Base-by-base conservation (phyloP, 352 stramenopile species). In the Phytopythium montanum region DNA sequence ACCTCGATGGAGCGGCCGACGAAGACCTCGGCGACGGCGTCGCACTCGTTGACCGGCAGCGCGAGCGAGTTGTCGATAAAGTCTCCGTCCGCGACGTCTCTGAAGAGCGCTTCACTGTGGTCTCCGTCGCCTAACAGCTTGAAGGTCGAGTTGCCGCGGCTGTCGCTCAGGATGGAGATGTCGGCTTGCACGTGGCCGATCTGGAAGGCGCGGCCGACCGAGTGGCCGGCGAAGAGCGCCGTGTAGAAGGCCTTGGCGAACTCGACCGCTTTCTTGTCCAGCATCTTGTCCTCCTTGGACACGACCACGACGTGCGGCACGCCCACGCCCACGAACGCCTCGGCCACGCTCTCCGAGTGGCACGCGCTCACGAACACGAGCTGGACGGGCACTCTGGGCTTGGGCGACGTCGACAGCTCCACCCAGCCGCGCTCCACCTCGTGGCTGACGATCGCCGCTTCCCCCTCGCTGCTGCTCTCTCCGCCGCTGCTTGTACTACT, bases 291-390 rank as follows among this genome's bases (percentile, higher is more conserved):
- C 58, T 90, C 78, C 44, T 85, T 88, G 14, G 85, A 88, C 2
- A 97, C 89, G 36, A 95, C 90, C 14, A 97, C 83, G 3, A 97
- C 91, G 49, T 97, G 91, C 2, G 87, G 86, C 33, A 97, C 88
- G 8, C 91, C 91, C 1, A 88, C 91, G 42, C 77, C 75, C 53
- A 96, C 91, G 55, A 97, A 97, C 0, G 90, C 89, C 45, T 95
- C 72, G 5, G 87, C 91, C 10, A 91, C 87, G 58, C 75, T 86
- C 56, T 97, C 85, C 23, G 87, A 97, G 66, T 95, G 83, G 57
- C 91, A 97, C 21, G 91, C 87, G 65, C 82, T 96, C 42, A 97
- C 80, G 51, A 97, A 94, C 33, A 96, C 90, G 48, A 97, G 73
- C 56, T 90, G 68, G 59, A 92, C 76, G 0, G 80, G 77, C 14